Evolutionary conservation across 2,329 filamentous ascomycete species (phyloP), one percentile per base, ranked within the genome.

Genomic region (Pyrenophora tritici-repentis): DNA sequence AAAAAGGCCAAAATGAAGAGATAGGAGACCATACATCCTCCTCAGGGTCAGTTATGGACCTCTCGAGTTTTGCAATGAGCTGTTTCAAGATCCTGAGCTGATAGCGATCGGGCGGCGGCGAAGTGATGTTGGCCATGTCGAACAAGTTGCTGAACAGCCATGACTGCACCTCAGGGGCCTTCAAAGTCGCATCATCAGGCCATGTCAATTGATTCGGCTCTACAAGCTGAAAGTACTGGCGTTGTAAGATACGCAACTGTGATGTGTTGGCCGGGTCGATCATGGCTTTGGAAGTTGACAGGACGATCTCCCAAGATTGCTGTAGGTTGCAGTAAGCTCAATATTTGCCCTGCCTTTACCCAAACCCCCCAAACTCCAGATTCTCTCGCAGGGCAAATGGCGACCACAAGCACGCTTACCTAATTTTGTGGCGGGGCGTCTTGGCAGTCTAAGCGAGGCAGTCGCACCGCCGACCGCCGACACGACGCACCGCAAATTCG

Each of bases 151-250:
- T 67, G 70, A 86, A 90, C 32, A 96, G 76, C 66, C 79, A 79
- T 57, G 83, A 75, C 70, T 96, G 92, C 2, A 87, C 82, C 3
- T 77, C 73, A 9, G 83, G 76, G 22, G 81, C 77, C 55, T 84
- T 82, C 22, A 96, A 77, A 12, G 83, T 67, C 18, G 79, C 65
- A 17, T 77, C 73, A 18, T 81, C 73, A 1, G 91, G 91, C 70
- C 86, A 88, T 40, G 83, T 80, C 31, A 93, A 76, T 22, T 79
- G 70, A 6, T 79, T 71, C 0, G 78, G 76, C 39, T 92, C 80
- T 35, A 86, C 85, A 2, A 92, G 78, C 70, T 97, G 91, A 29
- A 93, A 81, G 67, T 90, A 95, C 69, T 96, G 91, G 55, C 83
- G 81, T 59, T 84, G 86, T 68, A 91, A 85, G 14, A 75, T 58